These are phyloP conservation scores for Aspergillus homomorphus DNA, from an alignment of 495 filamentous ascomycete genomes.

Conservation along the genomic window DNA sequence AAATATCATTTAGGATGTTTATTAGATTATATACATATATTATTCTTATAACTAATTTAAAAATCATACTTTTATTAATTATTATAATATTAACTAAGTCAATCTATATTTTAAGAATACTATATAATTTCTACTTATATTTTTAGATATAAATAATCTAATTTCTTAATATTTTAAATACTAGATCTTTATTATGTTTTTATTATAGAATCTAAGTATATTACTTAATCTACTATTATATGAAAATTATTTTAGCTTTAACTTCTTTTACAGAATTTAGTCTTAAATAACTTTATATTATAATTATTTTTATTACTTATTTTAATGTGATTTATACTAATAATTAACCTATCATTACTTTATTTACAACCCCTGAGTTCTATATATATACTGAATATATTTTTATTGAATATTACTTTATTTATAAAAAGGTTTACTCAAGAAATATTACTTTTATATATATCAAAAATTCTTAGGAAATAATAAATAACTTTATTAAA, in stretches of 20 bases:
- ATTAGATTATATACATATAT: too few species aligned
- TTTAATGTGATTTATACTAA: not conserved
- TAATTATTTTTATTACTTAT: not conserved
- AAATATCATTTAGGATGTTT: too few species aligned
- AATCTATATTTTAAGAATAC: not conserved
- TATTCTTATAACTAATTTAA: not conserved
- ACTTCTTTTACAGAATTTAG: not conserved
- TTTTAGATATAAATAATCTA: not conserved
- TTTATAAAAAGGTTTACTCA: not conserved
- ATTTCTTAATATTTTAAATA: not conserved
- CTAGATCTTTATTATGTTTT: not conserved
- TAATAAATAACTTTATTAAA: not conserved
- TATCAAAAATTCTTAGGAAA: not conserved
- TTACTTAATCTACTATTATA: not conserved
- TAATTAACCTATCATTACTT: not conserved
- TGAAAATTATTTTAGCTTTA: not conserved
- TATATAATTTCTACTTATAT: not conserved
- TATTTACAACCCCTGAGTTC: not conserved
- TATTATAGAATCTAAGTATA: not conserved
- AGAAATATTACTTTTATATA: not conserved
- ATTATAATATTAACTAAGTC: slow-evolving; percentile 4
- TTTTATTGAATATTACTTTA: not conserved
- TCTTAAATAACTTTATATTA: not conserved
- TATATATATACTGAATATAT: not conserved
- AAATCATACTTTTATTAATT: not conserved